Base-by-base conservation (phyloP, 106 monocot genomes). In the Phalaenopsis aphrodite region DNA sequence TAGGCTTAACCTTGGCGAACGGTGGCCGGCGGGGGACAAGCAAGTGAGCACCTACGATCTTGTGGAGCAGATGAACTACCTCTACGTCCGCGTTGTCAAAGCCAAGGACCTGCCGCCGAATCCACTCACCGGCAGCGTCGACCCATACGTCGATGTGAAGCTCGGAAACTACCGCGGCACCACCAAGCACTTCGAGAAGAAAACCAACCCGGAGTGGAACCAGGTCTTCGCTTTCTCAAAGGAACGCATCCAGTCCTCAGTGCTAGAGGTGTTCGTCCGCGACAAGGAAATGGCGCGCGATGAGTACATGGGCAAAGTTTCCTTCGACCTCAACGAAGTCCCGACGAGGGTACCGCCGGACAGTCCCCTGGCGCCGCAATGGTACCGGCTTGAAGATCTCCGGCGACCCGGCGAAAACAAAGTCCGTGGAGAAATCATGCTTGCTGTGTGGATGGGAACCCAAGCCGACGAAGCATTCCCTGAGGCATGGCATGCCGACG, bases 201-300 rank as follows among this genome's bases (percentile, higher is more conserved):
- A 87, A 42, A 78, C 79, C 66, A 91, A 56, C 72, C 96, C 93
- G 46, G 93, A 96, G 76, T 93, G 96, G 96, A 87, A 91, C 68
- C 93, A 96, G 79, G 93, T 93, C 49, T 96, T 96, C 74, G 88
- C 93, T 65, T 96, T 96, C 88, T 87, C 93, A 73, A 96, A 96
- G 68, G 91, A 93, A 0, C 82, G 93, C 6, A 85, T 96, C 47
- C 96, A 96, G 43, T 93, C 96, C 8, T 85, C 91, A 0, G 36
- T 81, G 5, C 81, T 96, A 1, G 96, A 96, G 80, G 93, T 93
- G 14, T 96, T 83, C 67, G 82, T 96, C 19, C 91, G 86, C 76
- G 96, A 96, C 81, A 88, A 84, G 48, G 93, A 93, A 73, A 89
- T 90, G 91, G 87, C 81, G 7, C 84, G 91, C 15, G 96, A 96